Percentiles rank a stretch among this genome's conserved stretches.
Evolutionary conservation across 2,329 filamentous ascomycete species (phyloP).

Genomic region (Lachnellula suecica): DNA sequence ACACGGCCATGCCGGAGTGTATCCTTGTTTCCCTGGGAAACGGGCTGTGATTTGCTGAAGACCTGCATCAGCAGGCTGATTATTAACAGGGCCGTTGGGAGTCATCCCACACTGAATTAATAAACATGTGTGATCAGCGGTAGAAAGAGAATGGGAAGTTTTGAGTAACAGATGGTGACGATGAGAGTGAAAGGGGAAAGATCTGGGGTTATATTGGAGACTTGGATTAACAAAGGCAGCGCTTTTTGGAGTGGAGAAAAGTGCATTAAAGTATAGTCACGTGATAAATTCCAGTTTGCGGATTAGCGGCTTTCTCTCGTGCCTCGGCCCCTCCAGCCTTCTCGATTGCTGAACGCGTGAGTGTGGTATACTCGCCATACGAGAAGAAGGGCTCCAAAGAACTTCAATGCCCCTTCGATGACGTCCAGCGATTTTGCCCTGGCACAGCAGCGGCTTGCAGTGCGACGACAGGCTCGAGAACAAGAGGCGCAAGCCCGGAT

Average conservation of each 20-base stretch:
- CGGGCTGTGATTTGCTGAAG: too few relatives aligned
- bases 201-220: too few relatives aligned
- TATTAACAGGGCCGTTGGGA: too few relatives aligned
- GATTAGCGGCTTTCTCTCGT: neutral
- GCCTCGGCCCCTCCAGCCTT: neutral
- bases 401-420: constrained; percentile 28
- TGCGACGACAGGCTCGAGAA: constrained; percentile 76
- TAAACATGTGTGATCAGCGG: too few relatives aligned
- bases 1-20: too few relatives aligned
- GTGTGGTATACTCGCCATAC: neutral
- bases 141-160: neutral
- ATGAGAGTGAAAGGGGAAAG: neutral
- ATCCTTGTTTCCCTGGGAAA: too few relatives aligned
- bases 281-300: neutral
- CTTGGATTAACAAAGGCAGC: too few relatives aligned
- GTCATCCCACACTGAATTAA: too few relatives aligned
- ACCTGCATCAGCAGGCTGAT: too few relatives aligned
- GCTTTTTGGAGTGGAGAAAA: too few relatives aligned
- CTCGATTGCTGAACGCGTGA: neutral
- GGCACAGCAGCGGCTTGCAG: constrained; percentile 82
- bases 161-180: too few relatives aligned
- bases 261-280: neutral
- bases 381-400: neutral
- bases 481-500: constrained; percentile 59
- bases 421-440: constrained; percentile 63